phyloP scores from a whole-genome alignment of 179 eudicot genomes.

The Vitellaria paradoxa region DNA sequence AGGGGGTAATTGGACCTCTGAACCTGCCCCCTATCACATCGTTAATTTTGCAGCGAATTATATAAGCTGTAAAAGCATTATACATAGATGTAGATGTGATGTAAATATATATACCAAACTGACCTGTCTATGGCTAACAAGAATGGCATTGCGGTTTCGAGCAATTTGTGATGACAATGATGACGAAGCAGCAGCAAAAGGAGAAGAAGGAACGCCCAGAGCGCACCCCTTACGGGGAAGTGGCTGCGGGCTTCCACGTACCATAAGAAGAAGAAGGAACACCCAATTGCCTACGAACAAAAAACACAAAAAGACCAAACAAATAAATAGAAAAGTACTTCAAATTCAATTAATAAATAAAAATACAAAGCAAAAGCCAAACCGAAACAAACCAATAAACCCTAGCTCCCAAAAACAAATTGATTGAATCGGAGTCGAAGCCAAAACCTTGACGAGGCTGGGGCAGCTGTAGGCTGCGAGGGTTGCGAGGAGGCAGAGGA shows the following conservation, averaged over 20 bases:
- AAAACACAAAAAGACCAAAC: background rate
- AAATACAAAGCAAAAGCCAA: background rate
- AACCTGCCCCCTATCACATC: too few relatives aligned
- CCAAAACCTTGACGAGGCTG: conserved; percentile 42
- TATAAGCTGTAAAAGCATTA: too few relatives aligned
- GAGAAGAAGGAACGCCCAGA: conserved; percentile 24
- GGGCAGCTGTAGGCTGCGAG: conserved; percentile 7
- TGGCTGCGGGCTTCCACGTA: too few relatives aligned
- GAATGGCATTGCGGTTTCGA: conserved; percentile 70
- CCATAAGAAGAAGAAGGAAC: conserved; percentile 28
- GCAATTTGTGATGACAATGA: conserved; percentile 22
- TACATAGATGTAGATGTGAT: too few relatives aligned
- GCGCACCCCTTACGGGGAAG: too few relatives aligned
- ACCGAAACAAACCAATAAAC: background rate
- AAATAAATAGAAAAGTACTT: background rate
- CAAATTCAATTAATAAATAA: background rate
- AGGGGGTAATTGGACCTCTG: too few relatives aligned
- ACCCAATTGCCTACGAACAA: conserved; percentile 27
- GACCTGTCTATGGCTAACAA: conserved; percentile 93
- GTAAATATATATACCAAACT: background rate
- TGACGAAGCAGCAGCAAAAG: conserved; percentile 26
- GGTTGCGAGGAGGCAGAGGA: conserved; percentile 21
- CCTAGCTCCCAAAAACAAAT: background rate
- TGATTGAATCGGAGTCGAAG: background rate
- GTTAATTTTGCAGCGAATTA: too few relatives aligned